Conservation (phyloP, 1,284 basidiomycete species). For the Kwoniella shivajii region DNA sequence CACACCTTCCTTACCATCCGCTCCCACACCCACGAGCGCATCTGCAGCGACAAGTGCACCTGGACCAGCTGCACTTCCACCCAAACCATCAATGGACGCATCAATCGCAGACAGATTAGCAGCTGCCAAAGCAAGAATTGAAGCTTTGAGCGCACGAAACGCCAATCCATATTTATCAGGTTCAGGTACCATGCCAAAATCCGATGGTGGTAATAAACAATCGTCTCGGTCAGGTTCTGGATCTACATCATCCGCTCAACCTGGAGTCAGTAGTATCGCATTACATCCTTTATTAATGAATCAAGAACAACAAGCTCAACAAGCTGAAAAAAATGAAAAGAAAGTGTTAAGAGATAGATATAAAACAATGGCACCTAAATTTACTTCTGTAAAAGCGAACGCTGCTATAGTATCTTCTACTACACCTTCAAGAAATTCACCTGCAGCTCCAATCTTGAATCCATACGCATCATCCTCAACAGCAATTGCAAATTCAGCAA, state of each 20-base stretch:
- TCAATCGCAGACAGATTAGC: slow-evolving; percentile 70
- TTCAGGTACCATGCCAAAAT: slow-evolving; percentile 26
- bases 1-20: slow-evolving; percentile 43
- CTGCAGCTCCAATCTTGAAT: slow-evolving; percentile 60
- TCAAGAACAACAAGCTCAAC: slow-evolving; percentile 44
- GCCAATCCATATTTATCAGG: slow-evolving; percentile 40
- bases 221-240: slow-evolving; percentile 54
- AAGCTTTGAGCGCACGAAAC: slow-evolving; percentile 69
- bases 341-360: slow-evolving; percentile 59
- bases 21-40: slow-evolving; percentile 41
- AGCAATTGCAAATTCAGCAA: background rate
- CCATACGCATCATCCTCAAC: slow-evolving; percentile 64
- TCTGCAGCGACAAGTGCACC: slow-evolving; percentile 32
- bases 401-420: slow-evolving; percentile 53
- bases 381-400: slow-evolving; percentile 81
- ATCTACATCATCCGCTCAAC: slow-evolving; percentile 11
- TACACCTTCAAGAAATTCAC: slow-evolving; percentile 43
- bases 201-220: too few species aligned
- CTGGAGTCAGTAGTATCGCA: slow-evolving; percentile 58
- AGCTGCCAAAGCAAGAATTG: slow-evolving; percentile 75
- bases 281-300: slow-evolving; percentile 84
- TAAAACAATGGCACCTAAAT: slow-evolving; percentile 96
- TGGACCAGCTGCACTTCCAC: slow-evolving; percentile 53
- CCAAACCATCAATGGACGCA: slow-evolving; percentile 56
- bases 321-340: slow-evolving; percentile 47